These are phyloP conservation scores for Tolypocladium amazonense DNA, from an alignment of 2,329 filamentous ascomycete genomes.

Conservation along the genomic window DNA sequence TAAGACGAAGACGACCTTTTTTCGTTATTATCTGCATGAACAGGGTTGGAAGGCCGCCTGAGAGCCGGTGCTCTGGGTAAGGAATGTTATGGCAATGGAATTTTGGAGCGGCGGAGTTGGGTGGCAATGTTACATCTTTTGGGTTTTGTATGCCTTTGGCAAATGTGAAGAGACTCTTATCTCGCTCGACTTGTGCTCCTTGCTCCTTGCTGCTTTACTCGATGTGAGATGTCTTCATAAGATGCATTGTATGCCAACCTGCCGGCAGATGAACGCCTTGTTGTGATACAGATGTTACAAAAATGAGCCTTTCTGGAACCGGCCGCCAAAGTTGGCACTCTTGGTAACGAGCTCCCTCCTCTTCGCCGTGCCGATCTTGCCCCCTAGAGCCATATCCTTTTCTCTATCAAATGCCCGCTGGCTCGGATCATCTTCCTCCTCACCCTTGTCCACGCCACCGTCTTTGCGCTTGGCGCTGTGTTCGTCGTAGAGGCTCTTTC, in stretches of 20 bases:
- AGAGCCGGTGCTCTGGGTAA: constrained; percentile 14
- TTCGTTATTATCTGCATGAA: constrained; percentile 1
- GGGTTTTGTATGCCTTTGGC: constrained; percentile 6
- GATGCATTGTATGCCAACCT: background rate
- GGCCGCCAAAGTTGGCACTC: constrained; percentile 69
- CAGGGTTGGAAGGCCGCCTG: constrained; percentile 2
- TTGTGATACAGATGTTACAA: constrained; percentile 23
- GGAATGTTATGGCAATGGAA: constrained; percentile 14
- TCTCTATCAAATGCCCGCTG: constrained; percentile 80
- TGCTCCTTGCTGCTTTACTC: background rate
- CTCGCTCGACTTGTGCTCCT: background rate
- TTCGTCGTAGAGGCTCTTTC: constrained; percentile 49
- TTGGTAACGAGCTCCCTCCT: constrained; percentile 69
- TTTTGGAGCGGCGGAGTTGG: constrained; percentile 24
- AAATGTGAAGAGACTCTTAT: background rate
- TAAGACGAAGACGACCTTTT: background rate
- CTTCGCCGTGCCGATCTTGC: constrained; percentile 61
- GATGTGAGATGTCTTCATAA: background rate
- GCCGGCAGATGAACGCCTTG: background rate
- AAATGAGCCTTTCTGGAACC: constrained; percentile 69
- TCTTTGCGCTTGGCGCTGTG: constrained; percentile 28
- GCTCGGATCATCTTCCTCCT: constrained; percentile 82
- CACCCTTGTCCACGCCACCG: constrained; percentile 23
- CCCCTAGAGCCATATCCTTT: constrained; percentile 80
- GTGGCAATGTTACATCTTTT: constrained; percentile 14